Percentiles rank a stretch among this genome's conserved stretches.
phyloP scores from a whole-genome alignment of 78 protist species.

The slime mould (Dictyostelium discoideum) region DNA sequence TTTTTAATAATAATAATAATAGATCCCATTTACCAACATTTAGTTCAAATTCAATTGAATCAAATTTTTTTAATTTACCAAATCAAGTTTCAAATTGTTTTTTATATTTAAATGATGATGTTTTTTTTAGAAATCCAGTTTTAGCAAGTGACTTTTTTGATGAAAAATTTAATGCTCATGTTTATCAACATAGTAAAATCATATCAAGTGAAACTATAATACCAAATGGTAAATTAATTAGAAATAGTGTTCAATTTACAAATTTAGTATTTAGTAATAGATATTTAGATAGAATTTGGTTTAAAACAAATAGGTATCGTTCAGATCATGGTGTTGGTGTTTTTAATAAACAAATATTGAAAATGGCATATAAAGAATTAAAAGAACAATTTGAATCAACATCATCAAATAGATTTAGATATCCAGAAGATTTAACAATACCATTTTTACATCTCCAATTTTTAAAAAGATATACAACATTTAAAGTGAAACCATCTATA shows the following conservation, averaged over 20 bases:
- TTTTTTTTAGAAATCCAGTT: conserved; percentile 21
- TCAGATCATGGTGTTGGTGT: conserved; percentile 48
- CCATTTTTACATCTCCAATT: conserved; percentile 32
- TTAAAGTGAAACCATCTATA: background rate
- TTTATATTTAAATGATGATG: conserved; percentile 45
- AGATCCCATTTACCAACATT: conserved; percentile 28
- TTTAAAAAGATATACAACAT: background rate
- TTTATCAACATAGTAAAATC: background rate
- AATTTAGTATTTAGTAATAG: background rate
- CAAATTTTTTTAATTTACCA: conserved; percentile 38
- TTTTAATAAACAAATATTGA: background rate
- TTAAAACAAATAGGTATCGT: background rate
- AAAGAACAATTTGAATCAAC: background rate
- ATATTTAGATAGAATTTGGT: background rate
- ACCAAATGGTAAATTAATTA: background rate
- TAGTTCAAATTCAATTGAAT: conserved; percentile 39
- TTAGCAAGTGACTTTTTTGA: conserved; percentile 4
- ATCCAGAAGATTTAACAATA: conserved; percentile 1
- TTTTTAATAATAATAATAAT: background rate
- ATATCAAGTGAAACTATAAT: background rate
- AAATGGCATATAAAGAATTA: background rate
- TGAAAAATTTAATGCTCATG: background rate
- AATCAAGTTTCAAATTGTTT: conserved; percentile 26
- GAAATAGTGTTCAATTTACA: background rate
- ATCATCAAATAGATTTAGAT: conserved; percentile 11